Evolutionary conservation across 225 moss, liverwort and hornwort genomes (phyloP), one percentile per base, ranked within the genome.

Genomic region (Straminergon stramineum): DNA sequence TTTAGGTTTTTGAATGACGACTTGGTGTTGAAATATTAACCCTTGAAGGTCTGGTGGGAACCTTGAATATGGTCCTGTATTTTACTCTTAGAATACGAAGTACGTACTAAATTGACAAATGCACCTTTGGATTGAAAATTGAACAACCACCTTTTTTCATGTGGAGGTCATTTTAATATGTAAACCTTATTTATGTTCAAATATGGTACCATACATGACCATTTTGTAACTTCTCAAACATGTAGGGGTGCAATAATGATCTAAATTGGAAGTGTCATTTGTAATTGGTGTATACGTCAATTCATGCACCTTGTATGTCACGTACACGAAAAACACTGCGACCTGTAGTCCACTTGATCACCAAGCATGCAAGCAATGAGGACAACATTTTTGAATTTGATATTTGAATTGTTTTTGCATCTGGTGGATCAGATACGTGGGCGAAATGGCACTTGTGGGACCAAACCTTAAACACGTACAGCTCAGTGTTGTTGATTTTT

Each of bases 401-500:
- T 35, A 14, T 77, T 26, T 88, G 85, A 88, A 80, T 45, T 4
- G 3, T 84, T 85, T 64, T 53, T 84, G 37, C 43, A 60, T 84
- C 86, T 90, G 88, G 32, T 94, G 86, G 32, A 81, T 81, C 93
- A 98, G 98, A 92, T 96, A 97, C 83, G 92, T 98, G 37, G 98
- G 98, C 43, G 98, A 98, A 92, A 93, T 98, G 96, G 92, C 97
- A 81, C 95, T 98, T 37, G 87, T 95, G 78, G 92, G 93, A 86
- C 96, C 95, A 74, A 89, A 94, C 66, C 83, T 95, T 48, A 87
- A 77, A 30, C 87, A 86, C 32, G 79, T 97, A 57, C 96, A 97
- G 90, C 94, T 98, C 61, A 98, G 98, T 84, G 97, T 96, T 71
- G 87, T 98, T 86, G 98, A 98, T 91, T 98, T 98, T 86, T 98